Evolutionary conservation across 2,329 filamentous ascomycete genomes (phyloP), one percentile per base, ranked within the genome.

Genomic region (Fusarium euwallaceae): DNA sequence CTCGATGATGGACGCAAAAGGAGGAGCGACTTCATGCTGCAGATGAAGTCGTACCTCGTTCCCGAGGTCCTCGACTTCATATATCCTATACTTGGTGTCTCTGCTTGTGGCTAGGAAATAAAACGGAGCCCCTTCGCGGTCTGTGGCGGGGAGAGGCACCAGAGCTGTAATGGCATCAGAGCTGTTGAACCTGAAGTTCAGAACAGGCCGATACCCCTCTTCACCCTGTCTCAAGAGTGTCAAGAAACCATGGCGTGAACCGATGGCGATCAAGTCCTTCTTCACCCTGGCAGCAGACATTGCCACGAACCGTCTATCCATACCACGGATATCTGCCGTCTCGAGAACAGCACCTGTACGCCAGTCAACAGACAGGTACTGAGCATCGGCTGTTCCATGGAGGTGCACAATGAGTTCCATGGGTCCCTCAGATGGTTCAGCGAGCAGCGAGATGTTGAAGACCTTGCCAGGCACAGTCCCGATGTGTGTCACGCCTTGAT

Each of bases 1-100:
- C 81, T 97, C 94, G 41, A 98, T 88, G 75, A 94, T 91, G 1
- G 93, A 92, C 1, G 93, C 93, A 51, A 97, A 91, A 0, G 94
- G 91, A 2, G 93, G 89, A 4, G 87, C 85, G 1, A 92, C 89
- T 74, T 92, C 90, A 81, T 97, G 94, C 6, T 93, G 83, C 1
- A 93, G 86, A 12, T 82, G 74, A 3, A 91, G 72, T 7, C 64
- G 45, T 14, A 76, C 53, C 22, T 68, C 67, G 1, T 76, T 70
- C 1, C 75, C 68, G 4, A 72, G 62, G 6, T 74, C 39, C 39
- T 80, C 64, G 62, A 88, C 78, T 34, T 86, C 81, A 78, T 87
- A 94, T 59, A 96, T 90, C 43, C 92, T 90, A 76, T 93, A 95
- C 60, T 87, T 90, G 3, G 95, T 94, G 80, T 98, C 93, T 64